phyloP scores from a whole-genome alignment of 192 early-diverging fungal species.

The Coemansia sp. region DNA sequence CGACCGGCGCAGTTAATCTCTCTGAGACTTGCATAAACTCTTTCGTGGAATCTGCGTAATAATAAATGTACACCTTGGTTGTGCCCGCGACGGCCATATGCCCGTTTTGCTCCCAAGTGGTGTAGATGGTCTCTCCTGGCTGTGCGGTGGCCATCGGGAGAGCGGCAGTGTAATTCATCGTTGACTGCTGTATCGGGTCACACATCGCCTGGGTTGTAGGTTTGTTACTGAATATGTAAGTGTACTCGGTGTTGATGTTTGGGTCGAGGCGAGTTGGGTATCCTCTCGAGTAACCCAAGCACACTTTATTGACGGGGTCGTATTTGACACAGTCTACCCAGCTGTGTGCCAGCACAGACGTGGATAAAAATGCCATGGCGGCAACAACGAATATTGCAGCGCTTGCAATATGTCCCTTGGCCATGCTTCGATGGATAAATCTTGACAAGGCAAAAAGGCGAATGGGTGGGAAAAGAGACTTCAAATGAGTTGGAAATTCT shows the following conservation, averaged over 20 bases:
- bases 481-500: no score
- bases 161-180: conserved; percentile 23
- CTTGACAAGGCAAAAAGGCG: neutral
- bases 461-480: neutral
- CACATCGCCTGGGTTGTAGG: conserved; percentile 53
- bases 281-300: conserved; percentile 55
- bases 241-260: conserved; percentile 55
- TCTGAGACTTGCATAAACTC: conserved; percentile 36
- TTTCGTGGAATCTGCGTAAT: conserved; percentile 25
- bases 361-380: neutral
- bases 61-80: conserved; percentile 46
- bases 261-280: conserved; percentile 54
- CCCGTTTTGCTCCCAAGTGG: conserved; percentile 60
- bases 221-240: conserved; percentile 52
- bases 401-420: neutral
- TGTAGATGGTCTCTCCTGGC: conserved; percentile 56
- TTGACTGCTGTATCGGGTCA: conserved; percentile 34
- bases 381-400: neutral
- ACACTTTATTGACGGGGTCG: conserved; percentile 40
- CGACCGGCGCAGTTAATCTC: conserved; percentile 25
- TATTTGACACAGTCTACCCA: conserved; percentile 63
- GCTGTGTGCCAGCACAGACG: conserved; percentile 57
- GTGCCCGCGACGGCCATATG: conserved; percentile 53
- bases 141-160: conserved; percentile 54
- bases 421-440: neutral